Evolutionary conservation across 371 early-diverging fungal species (phyloP).

Genomic region (Furculomyces boomerangus): DNA sequence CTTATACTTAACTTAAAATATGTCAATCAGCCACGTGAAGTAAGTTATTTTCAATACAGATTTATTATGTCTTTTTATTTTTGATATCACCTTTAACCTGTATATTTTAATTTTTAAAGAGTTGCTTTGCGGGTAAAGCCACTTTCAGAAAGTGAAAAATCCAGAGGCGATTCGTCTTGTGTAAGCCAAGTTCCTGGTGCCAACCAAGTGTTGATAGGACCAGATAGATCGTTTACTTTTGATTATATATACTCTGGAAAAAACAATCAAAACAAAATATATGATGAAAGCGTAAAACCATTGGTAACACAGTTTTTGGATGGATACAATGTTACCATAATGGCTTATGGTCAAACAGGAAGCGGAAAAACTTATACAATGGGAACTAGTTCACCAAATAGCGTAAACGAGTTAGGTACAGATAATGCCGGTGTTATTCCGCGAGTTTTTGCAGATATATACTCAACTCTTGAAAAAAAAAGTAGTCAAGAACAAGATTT

Average conservation of each 20-base stretch:
- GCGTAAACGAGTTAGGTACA: slow-evolving; percentile 5
- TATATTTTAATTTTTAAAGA: no score
- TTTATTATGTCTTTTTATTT: no score
- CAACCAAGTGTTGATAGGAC: slow-evolving; percentile 19
- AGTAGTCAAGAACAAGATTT: slow-evolving; percentile 5
- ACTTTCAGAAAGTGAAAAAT: slow-evolving; percentile 15
- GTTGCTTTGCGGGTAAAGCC: slow-evolving; percentile 23
- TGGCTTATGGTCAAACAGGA: slow-evolving; percentile 96
- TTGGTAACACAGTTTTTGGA: slow-evolving; percentile 72
- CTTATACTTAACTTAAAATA: no score
- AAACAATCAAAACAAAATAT: slow-evolving; percentile 58
- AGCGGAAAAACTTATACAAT: slow-evolving; percentile 98
- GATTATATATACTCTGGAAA: slow-evolving; percentile 69
- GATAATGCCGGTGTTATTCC: slow-evolving; percentile 13
- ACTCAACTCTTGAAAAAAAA: slow-evolving; percentile 6
- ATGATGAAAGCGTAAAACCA: slow-evolving; percentile 39
- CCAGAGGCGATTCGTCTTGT: slow-evolving; percentile 17
- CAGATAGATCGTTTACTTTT: slow-evolving; percentile 55
- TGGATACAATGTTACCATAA: slow-evolving; percentile 87
- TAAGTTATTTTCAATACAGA: no score
- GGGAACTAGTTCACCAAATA: slow-evolving; percentile 78
- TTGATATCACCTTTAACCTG: no score
- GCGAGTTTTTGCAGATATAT: slow-evolving; percentile 15
- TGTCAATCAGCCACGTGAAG: no score
- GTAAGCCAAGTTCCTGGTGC: slow-evolving; percentile 22